Evolutionary conservation across 345 rosid genomes (phyloP).

Genomic region (Eucalyptus pauciflora): DNA sequence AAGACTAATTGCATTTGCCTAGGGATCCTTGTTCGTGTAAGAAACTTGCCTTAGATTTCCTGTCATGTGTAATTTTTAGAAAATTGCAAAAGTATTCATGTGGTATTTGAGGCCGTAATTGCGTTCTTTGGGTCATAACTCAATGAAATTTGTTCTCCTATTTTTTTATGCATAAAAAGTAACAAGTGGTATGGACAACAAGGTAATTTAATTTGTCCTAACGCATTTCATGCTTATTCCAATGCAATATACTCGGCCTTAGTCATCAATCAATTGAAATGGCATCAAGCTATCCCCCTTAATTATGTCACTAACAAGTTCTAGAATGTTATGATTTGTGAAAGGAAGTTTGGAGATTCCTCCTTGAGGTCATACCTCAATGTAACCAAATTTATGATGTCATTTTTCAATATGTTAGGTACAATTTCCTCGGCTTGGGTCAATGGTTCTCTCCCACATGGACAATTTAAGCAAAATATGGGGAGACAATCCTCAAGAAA

Average conservation of each 20-base stretch:
- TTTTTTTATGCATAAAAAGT: neutral
- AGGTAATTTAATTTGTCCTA: neutral
- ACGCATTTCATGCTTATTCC: neutral
- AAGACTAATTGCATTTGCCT: neutral
- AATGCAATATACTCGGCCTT: neutral
- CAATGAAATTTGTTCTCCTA: neutral
- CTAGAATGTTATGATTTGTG: neutral
- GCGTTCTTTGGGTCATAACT: neutral
- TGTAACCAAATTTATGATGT: neutral
- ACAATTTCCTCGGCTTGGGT: accelerated
- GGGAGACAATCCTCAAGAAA: neutral
- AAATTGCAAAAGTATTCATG: neutral
- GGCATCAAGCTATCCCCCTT: neutral
- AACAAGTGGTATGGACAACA: accelerated
- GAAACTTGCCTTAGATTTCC: neutral
- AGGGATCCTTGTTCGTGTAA: neutral
- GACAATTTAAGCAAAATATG: neutral
- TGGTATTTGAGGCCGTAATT: neutral
- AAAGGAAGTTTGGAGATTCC: neutral
- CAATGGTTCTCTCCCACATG: neutral
- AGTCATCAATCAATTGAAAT: neutral
- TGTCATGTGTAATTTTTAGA: neutral
- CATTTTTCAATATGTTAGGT: neutral
- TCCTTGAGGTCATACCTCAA: neutral
- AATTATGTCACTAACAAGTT: neutral